Conservation (phyloP, 2,329 filamentous ascomycete genomes). For the Simplicillium sp. region DNA sequence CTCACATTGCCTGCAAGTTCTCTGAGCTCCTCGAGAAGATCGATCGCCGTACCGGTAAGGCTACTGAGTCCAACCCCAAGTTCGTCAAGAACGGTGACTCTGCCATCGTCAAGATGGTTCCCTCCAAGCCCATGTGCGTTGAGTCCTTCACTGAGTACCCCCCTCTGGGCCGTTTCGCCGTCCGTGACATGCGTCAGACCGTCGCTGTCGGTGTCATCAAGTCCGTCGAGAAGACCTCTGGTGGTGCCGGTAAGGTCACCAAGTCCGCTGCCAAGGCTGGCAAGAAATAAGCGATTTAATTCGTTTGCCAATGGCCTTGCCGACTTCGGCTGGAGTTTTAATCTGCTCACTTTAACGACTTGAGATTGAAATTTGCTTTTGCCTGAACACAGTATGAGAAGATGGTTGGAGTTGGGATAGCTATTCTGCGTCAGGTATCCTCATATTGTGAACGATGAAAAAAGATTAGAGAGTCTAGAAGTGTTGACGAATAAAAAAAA, state of each 20-base stretch:
- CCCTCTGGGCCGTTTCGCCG: conserved; percentile 98
- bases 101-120: conserved; percentile 99
- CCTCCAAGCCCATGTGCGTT: conserved; percentile 99
- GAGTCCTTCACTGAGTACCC: conserved; percentile 99
- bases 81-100: conserved; percentile 99
- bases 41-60: conserved; percentile 99
- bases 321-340: no score
- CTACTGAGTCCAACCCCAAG: conserved; percentile 84
- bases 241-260: conserved; percentile 54
- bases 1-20: conserved; percentile 99
- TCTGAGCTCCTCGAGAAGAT: conserved; percentile 99
- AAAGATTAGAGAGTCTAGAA: conserved; percentile 37
- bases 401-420: conserved; percentile 26
- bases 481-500: conserved; percentile 18
- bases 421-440: conserved; percentile 28
- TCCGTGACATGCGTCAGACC: conserved; percentile 95
- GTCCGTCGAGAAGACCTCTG: conserved; percentile 59
- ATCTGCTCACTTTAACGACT: conserved; percentile 31
- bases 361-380: conserved; percentile 31
- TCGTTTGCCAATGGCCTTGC: conserved; percentile 12
- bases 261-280: conserved; percentile 64
- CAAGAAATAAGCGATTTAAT: conserved; percentile 55
- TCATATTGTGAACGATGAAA: conserved; percentile 35
- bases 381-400: conserved; percentile 30
- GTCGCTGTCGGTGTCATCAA: conserved; percentile 95